A percentile compares a stretch with the other conserved stretches of the same genome.
phyloP scores from a whole-genome alignment of 2,329 filamentous ascomycete species.

The Exophiala calicioides region DNA sequence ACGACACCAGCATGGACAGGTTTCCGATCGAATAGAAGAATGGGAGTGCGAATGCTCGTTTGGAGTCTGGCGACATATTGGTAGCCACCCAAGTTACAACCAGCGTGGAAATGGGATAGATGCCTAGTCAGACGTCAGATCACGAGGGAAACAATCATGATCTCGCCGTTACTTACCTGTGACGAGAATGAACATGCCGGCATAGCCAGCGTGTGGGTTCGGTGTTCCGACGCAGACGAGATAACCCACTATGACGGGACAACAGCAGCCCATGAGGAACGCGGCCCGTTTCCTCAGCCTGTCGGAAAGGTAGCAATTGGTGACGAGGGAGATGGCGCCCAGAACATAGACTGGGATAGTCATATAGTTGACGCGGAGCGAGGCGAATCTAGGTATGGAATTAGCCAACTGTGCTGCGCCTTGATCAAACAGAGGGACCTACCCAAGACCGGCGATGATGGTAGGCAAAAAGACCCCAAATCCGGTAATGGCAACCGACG shows the following conservation, averaged over 20 bases:
- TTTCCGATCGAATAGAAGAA: constrained; percentile 35
- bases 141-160: neutral
- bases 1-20: constrained; percentile 35
- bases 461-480: constrained; percentile 22
- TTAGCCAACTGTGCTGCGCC: neutral
- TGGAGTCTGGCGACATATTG: constrained; percentile 38
- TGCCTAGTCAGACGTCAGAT: constrained; percentile 25
- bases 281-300: constrained; percentile 35
- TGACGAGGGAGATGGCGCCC: constrained; percentile 39
- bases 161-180: constrained; percentile 15
- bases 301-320: constrained; percentile 34
- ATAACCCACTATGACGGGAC: constrained; percentile 39
- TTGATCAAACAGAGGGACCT: constrained; percentile 3
- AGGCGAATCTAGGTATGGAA: constrained; percentile 10
- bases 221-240: constrained; percentile 37
- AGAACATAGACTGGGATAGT: constrained; percentile 59
- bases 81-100: constrained; percentile 38
- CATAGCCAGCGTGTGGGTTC: constrained; percentile 36
- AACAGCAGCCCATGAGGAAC: constrained; percentile 34
- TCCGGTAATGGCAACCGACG: constrained; percentile 27
- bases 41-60: constrained; percentile 37
- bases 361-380: constrained; percentile 46
- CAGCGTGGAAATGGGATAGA: constrained; percentile 33
- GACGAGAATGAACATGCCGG: constrained; percentile 38
- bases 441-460: constrained; percentile 26